Base-by-base conservation (phyloP, 2,329 filamentous ascomycete species). In the Chrysosporium keratinophilum region DNA sequence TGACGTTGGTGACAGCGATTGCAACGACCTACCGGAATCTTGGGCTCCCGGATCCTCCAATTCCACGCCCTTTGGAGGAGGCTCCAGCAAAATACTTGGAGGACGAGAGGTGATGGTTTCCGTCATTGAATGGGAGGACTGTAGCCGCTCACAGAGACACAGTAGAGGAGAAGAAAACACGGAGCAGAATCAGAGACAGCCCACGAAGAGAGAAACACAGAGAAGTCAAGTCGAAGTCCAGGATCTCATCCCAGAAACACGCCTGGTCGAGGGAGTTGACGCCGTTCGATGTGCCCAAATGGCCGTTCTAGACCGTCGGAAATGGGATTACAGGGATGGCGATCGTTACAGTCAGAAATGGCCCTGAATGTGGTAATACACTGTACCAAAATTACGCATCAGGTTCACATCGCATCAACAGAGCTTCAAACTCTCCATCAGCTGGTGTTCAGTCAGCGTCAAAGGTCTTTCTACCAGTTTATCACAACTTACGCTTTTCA, bases 21-120 rank as follows among this genome's bases (percentile, higher is more conserved):
- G 33, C 20, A 46, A 52, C 12, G 15, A 59, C 70, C 61, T 70
- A 80, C 78, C 71, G 58, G 76, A 70, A 58, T 79, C 77, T 63
- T 76, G 76, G 60, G 78, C 78, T 61, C 78, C 78, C 28, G 77
- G 65, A 60, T 81, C 78, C 62, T 80, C 71, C 44, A 78, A 65
- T 67, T 79, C 77, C 23, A 74, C 71, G 60, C 76, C 78, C 66
- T 77, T 78, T 58, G 71, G 70, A 50, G 78, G 78, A 57, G 77
- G 77, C 61, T 77, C 70, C 59, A 81, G 70, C 61, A 71, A 64
- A 44, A 66, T 63, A 63, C 63, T 74, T 62, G 69, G 63, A 53
- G 63, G 61, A 63, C 65, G 64, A 59, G 66, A 66, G 47, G 57
- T 60, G 60, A 62, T 34, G 14, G 35, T 62, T 60, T 71, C 67